Evolutionary conservation across 768 basidiomycete species (phyloP).

Genomic region (Holtermanniella nyarrowii): DNA sequence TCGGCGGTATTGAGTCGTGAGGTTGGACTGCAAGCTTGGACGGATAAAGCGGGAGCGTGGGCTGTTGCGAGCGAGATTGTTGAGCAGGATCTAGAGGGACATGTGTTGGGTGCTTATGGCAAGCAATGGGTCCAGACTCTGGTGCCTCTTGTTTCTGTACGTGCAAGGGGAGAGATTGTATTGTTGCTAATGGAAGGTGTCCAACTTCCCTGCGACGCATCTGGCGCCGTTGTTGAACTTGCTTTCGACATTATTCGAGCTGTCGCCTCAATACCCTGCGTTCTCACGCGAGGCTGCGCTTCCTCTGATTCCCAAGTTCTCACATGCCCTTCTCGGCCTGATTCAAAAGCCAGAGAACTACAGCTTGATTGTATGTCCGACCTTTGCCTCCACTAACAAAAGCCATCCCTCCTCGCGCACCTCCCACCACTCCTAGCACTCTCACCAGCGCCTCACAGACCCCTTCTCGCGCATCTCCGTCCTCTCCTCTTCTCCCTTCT

Average conservation of each 20-base stretch:
- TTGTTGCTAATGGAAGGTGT: neutral
- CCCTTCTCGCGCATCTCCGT: conserved; percentile 25
- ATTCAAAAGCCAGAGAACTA: neutral
- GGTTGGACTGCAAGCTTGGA: neutral
- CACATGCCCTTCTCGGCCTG: conserved; percentile 1
- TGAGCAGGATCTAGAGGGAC: conserved; percentile 23
- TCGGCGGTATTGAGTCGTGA: conserved; percentile 6
- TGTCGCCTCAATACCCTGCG: neutral
- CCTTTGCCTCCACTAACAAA: neutral
- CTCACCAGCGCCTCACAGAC: conserved; percentile 35
- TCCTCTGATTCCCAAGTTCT: neutral
- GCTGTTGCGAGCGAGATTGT: conserved; percentile 14
- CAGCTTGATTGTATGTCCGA: neutral
- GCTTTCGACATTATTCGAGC: conserved; percentile 14
- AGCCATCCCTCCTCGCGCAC: conserved; percentile 15
- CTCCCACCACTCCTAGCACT: conserved; percentile 23
- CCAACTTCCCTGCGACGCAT: conserved; percentile 9
- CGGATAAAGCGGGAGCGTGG: conserved; percentile 8
- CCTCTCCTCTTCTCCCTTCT: conserved; percentile 16
- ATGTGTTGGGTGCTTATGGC: conserved; percentile 21
- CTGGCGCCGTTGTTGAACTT: conserved; percentile 1
- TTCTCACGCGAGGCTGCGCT: neutral
- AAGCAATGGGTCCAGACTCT: conserved; percentile 21
- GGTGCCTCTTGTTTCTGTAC: conserved; percentile 3
- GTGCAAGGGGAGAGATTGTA: neutral